Evolutionary conservation across 2,329 filamentous ascomycete genomes (phyloP).

Genomic region (Penicillium sp.): DNA sequence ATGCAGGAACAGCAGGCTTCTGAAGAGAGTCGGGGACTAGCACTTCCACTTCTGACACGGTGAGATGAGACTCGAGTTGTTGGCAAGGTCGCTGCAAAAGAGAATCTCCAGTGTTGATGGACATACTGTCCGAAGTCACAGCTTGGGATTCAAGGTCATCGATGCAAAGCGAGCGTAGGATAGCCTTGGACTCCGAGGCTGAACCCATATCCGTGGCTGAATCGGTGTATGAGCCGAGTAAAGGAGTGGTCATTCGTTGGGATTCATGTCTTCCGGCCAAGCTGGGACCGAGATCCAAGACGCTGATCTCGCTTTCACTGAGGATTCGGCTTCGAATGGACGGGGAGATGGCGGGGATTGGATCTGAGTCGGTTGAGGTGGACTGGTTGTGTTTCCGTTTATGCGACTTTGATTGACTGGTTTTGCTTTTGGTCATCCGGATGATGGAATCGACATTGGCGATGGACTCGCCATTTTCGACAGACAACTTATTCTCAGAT

Average conservation of each 20-base stretch:
- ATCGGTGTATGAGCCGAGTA: neutral
- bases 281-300: constrained; percentile 19
- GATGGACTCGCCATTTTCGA: too few relatives aligned
- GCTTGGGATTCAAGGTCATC: constrained; percentile 9
- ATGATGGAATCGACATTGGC: too few relatives aligned
- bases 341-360: neutral
- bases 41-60: too few relatives aligned
- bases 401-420: too few relatives aligned
- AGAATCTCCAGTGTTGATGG: constrained; percentile 4
- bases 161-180: neutral
- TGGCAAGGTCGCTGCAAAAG: constrained; percentile 2
- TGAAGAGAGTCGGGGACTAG: neutral
- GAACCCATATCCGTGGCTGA: neutral
- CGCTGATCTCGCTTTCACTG: constrained; percentile 25
- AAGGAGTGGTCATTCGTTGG: neutral
- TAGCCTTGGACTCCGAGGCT: too few relatives aligned
- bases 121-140: constrained; percentile 10
- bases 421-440: too few relatives aligned
- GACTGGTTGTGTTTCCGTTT: neutral
- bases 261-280: neutral
- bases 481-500: too few relatives aligned
- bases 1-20: neutral
- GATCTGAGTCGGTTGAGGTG: neutral
- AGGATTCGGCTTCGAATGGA: neutral
- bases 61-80: neutral